These are phyloP conservation scores for Phanerochaete sordida DNA, from an alignment of 768 basidiomycete genomes.

Conservation along the genomic window DNA sequence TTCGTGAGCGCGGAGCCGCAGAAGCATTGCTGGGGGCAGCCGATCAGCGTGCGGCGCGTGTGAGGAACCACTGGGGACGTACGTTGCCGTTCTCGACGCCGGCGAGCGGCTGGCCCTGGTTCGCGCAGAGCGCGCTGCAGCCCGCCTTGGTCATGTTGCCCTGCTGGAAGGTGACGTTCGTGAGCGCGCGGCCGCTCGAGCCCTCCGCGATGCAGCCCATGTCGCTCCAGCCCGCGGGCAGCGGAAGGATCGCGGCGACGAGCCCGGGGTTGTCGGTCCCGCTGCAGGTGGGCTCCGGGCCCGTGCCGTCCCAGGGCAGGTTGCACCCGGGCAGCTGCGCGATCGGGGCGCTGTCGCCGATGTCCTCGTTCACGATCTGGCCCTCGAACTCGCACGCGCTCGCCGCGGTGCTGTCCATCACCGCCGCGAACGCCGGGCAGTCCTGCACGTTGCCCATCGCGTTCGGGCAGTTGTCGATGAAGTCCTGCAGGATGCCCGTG, in stretches of 20 bases:
- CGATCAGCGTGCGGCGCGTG: not conserved
- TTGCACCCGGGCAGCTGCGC: slow-evolving; percentile 15
- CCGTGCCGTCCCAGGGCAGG: slow-evolving; percentile 13
- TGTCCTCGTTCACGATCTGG: slow-evolving; percentile 15
- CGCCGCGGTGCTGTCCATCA: slow-evolving; percentile 12
- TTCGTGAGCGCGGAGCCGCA: slow-evolving; percentile 21
- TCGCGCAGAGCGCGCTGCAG: slow-evolving; percentile 19
- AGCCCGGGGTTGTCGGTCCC: slow-evolving; percentile 9
- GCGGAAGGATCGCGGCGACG: slow-evolving; percentile 2
- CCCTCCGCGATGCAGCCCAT: slow-evolving; percentile 16
- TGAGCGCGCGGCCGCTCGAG: slow-evolving; percentile 11
- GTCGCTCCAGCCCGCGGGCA: slow-evolving; percentile 14
- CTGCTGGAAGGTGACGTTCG: not conserved
- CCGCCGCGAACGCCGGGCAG: slow-evolving; percentile 16
- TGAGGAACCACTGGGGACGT: no score
- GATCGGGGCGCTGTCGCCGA: slow-evolving; percentile 10
- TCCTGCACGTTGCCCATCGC: slow-evolving; percentile 15
- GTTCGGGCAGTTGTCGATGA: slow-evolving; percentile 16
- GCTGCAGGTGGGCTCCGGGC: slow-evolving; percentile 11
- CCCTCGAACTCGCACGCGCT: slow-evolving; percentile 12
- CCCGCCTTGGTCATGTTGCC: slow-evolving; percentile 18
- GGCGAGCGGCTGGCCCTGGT: slow-evolving; percentile 20
- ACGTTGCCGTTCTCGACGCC: slow-evolving; percentile 22
- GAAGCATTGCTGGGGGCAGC: slow-evolving; percentile 11
- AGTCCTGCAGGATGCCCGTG: slow-evolving; percentile 8